Base-by-base conservation (phyloP, 2,329 filamentous ascomycete species). In the Fusarium sp. region DNA sequence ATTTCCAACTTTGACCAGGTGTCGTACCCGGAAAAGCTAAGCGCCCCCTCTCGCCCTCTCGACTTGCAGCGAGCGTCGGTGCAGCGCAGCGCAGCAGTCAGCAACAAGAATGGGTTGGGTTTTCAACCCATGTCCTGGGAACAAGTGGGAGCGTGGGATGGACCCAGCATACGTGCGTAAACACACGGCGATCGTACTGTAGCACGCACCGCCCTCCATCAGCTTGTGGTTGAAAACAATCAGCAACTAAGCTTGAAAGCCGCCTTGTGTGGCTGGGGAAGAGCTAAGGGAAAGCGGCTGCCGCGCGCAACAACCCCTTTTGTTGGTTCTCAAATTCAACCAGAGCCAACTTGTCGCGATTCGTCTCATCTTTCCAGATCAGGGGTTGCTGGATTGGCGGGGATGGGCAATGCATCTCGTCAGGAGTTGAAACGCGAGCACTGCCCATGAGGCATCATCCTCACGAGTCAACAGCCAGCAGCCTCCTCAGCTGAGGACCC, bases 221-320 rank as follows among this genome's bases (percentile, higher is more conserved):
- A 66, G 65, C 66, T 57, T 68, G 39, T 35, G 33, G 31, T 33
- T 59, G 43, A 54, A 54, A 52, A 45, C 39, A 45, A 58, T 60
- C 58, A 67, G 52, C 35, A 64, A 76, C 67, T 48, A 65, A 58
- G 29, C 27, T 67, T 62, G 29, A 56, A 69, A 43, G 50, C 64
- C 48, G 65, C n/a, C 64, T 16, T 58, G 56, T 33, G 73, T 71
- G 72, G 74, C 63, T 72, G 60, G 64, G 45, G 64, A 50, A 67
- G 65, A 33, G 27, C 41, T 29, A 60, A 43, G 50, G 54, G 59
- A 41, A 41, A 61, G 65, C 71, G 72, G 67, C 61, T 68, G 70
- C 27, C 64, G 64, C 67, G 69, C 64, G 50, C 64, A 24, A 33
- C 37, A 24, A 35, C 57, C 22, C 57, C 37, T 33, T 24, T 31